These are phyloP conservation scores for Globisporangium alternatum DNA, from an alignment of 352 stramenopile species.

Conservation along the genomic window DNA sequence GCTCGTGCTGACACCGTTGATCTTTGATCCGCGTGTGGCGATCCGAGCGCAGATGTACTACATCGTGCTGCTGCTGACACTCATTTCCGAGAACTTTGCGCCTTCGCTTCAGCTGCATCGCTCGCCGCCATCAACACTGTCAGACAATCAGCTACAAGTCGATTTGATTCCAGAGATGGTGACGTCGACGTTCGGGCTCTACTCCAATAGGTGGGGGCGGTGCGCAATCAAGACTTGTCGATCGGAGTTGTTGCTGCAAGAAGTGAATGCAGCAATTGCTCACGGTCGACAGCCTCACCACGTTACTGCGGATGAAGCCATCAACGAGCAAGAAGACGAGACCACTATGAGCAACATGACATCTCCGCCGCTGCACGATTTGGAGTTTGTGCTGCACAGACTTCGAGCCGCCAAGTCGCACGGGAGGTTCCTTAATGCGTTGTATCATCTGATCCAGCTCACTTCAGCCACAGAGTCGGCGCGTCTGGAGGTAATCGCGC, in stretches of 20 bases:
- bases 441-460: constrained; percentile 53
- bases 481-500: constrained; percentile 23
- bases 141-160: not conserved
- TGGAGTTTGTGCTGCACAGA: constrained; percentile 25
- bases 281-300: not conserved
- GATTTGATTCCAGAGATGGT: constrained; percentile 14
- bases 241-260: constrained; percentile 15
- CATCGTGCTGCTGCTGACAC: constrained; percentile 55
- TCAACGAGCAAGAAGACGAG: not conserved
- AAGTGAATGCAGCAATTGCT: not conserved
- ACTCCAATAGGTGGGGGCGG: constrained; percentile 34
- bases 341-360: not conserved
- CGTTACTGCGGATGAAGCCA: not conserved
- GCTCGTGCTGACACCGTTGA: constrained; percentile 26
- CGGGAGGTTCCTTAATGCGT: constrained; percentile 53
- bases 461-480: constrained; percentile 23
- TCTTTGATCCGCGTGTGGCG: constrained; percentile 33
- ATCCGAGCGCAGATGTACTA: constrained; percentile 64
- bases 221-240: constrained; percentile 29
- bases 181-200: constrained; percentile 35
- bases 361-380: constrained; percentile 19
- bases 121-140: not conserved
- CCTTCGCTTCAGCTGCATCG: not conserved
- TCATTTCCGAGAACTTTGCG: constrained; percentile 43
- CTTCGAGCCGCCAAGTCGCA: constrained; percentile 49